Evolutionary conservation across 177 flowering plant genomes (phyloP).

Genomic region (Vitis hybrid): DNA sequence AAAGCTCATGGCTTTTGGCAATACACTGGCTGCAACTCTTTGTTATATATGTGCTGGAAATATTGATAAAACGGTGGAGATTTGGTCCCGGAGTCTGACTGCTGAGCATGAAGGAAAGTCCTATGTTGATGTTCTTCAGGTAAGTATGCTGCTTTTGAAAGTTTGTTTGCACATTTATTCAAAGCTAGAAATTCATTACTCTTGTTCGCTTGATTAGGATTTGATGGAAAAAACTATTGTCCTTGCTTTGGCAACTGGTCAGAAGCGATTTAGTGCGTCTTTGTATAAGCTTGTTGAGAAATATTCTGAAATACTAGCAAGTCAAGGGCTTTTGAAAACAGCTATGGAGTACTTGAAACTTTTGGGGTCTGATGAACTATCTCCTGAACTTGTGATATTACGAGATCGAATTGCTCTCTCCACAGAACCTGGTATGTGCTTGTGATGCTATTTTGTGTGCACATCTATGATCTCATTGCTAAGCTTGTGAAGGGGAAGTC

Average conservation of each 20-base stretch:
- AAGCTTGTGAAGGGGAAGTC: background rate
- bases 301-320: conserved; percentile 92
- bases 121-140: conserved; percentile 93
- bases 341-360: conserved; percentile 93
- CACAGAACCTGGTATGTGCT: conserved; percentile 53
- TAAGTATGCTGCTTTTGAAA: conserved; percentile 20
- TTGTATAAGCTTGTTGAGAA: conserved; percentile 91
- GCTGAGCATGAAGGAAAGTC: conserved; percentile 62
- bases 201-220: conserved; percentile 44
- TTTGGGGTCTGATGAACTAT: conserved; percentile 73
- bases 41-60: conserved; percentile 98
- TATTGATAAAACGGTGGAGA: conserved; percentile 95
- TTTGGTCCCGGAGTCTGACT: conserved; percentile 76
- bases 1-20: conserved; percentile 67
- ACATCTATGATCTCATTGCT: background rate
- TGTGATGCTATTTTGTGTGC: background rate
- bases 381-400: conserved; percentile 81
- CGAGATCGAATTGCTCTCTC: conserved; percentile 76
- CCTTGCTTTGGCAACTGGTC: conserved; percentile 86
- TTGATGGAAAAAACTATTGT: conserved; percentile 97
- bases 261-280: conserved; percentile 79
- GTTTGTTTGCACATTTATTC: background rate
- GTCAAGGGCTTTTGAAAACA: conserved; percentile 86
- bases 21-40: conserved; percentile 83
- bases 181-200: background rate